These are phyloP conservation scores for Clitopilus hobsonii DNA, from an alignment of 768 basidiomycete species.

Conservation along the genomic window DNA sequence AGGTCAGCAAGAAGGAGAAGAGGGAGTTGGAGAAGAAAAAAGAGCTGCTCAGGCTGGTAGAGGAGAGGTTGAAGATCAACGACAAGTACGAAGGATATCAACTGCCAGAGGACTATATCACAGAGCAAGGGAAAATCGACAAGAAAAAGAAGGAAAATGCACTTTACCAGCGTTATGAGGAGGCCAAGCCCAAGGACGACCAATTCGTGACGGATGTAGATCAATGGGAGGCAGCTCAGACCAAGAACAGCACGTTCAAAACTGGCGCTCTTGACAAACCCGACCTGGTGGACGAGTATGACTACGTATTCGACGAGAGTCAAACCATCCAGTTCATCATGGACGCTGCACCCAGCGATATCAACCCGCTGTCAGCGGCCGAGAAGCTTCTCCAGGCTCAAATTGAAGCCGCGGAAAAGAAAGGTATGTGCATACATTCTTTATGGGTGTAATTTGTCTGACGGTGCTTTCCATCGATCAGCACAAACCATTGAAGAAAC, in stretches of 20 bases:
- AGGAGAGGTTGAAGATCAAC: constrained; percentile 90
- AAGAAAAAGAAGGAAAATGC: constrained; percentile 92
- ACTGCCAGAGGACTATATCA: constrained; percentile 96
- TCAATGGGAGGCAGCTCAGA: constrained; percentile 95
- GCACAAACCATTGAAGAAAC: constrained; percentile 91
- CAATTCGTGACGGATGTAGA: constrained; percentile 96
- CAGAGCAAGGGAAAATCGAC: constrained; percentile 98
- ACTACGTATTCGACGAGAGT: constrained; percentile 97
- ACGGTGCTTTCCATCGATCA: constrained; percentile 20
- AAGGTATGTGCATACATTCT: constrained; percentile 58
- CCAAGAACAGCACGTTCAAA: constrained; percentile 82
- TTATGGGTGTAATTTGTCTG: constrained; percentile 3
- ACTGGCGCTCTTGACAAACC: constrained; percentile 90
- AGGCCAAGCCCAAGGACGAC: constrained; percentile 86
- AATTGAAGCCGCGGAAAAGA: constrained; percentile 87
- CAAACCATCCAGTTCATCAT: constrained; percentile 96
- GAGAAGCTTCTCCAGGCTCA: constrained; percentile 83
- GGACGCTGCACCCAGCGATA: constrained; percentile 69
- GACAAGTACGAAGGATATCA: constrained; percentile 96
- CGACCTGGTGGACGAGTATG: constrained; percentile 80
- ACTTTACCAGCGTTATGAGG: constrained; percentile 92
- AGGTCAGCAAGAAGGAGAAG: constrained; percentile 77
- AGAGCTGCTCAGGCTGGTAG: constrained; percentile 85
- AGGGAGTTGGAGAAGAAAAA: constrained; percentile 87
- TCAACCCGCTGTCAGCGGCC: constrained; percentile 66